Evolutionary conservation across 1,139 yeast species (phyloP), one percentile per base, ranked within the genome.

Genomic region (Yamadazyma mexicana): DNA sequence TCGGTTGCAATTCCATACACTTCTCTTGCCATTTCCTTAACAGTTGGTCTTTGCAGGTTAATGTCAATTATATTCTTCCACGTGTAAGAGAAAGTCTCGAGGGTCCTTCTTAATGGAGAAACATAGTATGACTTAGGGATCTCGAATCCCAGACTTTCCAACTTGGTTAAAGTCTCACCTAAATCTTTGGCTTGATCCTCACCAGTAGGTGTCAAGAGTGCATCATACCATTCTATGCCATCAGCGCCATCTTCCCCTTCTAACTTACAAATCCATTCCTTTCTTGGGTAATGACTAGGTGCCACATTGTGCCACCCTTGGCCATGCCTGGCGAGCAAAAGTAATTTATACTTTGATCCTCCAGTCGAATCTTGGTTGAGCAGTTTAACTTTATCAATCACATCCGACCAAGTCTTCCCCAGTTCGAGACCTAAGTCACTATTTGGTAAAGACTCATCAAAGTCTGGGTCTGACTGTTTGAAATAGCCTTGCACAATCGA

Each of bases 301-400:
- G 66, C 72, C 17, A 59, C 17, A 49, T 86, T 86, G 54, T 85
- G 92, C 59, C 68, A 78, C 0, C 94, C 94, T 59, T 85, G 86
- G 6, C 94, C 94, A 52, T 86, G 75, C 45, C 75, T 58, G 33
- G 66, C 73, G 11, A 66, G 47, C 27, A 64, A 64, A 12, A 69
- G 46, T n/a, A 69, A 48, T 42, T 68, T 69, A 35, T 54, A 51
- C 7, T 31, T 25, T 11, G 40, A 46, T 38, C 48, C 46, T 5
- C 31, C 25, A 9, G 37, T 35, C 10, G 17, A 15, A 11, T 45
- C 17, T 9, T 37, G 30, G 30, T 55, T 55, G 11, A 49, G 36
- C 7, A 38, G 33, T 6, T 41, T 36, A 9, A 55, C 26, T 9
- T 42, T 31, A 1, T 35, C 29, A 7, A 37, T 16, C 2, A 55